These are phyloP conservation scores for Metschnikowia lochheadii DNA, from an alignment of 805 yeast species.

Conservation along the genomic window DNA sequence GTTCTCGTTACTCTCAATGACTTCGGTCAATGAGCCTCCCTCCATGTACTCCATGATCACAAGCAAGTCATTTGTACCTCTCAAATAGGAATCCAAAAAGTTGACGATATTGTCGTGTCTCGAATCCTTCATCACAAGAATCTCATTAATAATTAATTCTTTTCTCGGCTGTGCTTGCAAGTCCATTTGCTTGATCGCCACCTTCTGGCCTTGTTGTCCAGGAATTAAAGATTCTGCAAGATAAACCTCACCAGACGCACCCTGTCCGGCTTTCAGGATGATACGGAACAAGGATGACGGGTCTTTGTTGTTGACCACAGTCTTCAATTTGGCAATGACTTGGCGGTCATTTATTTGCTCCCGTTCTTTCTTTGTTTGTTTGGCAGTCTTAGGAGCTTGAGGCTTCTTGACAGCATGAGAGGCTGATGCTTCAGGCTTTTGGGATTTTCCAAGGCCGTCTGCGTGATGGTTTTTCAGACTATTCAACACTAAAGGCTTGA, in stretches of 20 bases:
- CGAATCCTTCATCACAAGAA: conserved; percentile 92
- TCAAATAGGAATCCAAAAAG: conserved; percentile 83
- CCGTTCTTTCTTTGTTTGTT: conserved; percentile 38
- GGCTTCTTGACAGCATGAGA: not conserved
- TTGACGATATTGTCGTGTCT: conserved; percentile 94
- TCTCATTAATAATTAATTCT: conserved; percentile 93
- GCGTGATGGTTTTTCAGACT: conserved; percentile 13
- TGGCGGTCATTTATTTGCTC: conserved; percentile 77
- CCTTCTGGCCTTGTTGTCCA: conserved; percentile 50
- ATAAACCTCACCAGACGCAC: conserved; percentile 95
- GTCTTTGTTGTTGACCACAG: conserved; percentile 78
- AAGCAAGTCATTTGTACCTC: conserved; percentile 82
- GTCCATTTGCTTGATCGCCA: conserved; percentile 97
- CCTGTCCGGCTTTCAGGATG: conserved; percentile 90
- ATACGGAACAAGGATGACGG: conserved; percentile 80
- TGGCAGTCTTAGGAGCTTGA: conserved; percentile 29
- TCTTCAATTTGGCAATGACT: conserved; percentile 70
- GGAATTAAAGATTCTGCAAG: conserved; percentile 64
- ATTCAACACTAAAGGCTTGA: conserved; percentile 15
- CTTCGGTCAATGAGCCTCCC: conserved; percentile 95
- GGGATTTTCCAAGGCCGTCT: conserved; percentile 8
- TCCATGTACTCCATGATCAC: conserved; percentile 99
- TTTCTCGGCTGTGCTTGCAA: conserved; percentile 86
- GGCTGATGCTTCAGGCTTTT: conserved; percentile 7
- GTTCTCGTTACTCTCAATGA: conserved; percentile 79